Evolutionary conservation across 345 rosid species (phyloP), one percentile per base, ranked within the genome.

Genomic region (Adansonia digitata): DNA sequence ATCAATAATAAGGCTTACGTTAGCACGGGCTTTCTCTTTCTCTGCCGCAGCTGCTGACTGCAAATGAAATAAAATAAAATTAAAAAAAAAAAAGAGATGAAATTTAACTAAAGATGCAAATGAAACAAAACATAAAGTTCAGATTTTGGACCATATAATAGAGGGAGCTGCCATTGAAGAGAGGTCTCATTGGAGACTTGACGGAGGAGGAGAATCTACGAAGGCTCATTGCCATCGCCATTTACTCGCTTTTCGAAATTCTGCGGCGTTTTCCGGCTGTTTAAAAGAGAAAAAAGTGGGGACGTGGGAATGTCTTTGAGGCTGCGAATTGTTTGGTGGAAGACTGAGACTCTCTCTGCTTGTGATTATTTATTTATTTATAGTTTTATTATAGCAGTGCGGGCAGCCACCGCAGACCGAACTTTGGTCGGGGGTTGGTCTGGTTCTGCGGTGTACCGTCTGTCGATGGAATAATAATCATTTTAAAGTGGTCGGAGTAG

Each of bases 11-110:
- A 75, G 48, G 73, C 81, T 80, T 86, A 90, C 97, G 66, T 73
- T 78, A 59, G 88, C 88, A 73, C 86, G 93, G 81, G 89, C 84
- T 74, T 80, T 86, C 59, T 86, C 92, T 34, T 85, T 81, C 29
- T 86, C 88, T 37, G 81, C 76, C 35, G 77, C 75, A 45, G 88
- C 86, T 62, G 97, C 89, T 17, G 97, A 90, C 97, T 91, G 90
- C 83, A 80, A 31, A 53, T 51, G 27, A 42, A 42, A 39, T n/a
- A n/a, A 78, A 24, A 43, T 22, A 48, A 56, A 67, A 14, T 18
- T 53, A 71, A 39, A 71, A 39, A 31, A 7, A 31, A 15, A 0
- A 59, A 27, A 5, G 5, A 29, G n/a, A 1, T 42, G 69, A 42
- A 45, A 34, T 14, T 61, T 56, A 35, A 53, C 14, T 31, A 60